phyloP scores from a whole-genome alignment of 768 basidiomycete species.

The Pisolithus microcarpus region DNA sequence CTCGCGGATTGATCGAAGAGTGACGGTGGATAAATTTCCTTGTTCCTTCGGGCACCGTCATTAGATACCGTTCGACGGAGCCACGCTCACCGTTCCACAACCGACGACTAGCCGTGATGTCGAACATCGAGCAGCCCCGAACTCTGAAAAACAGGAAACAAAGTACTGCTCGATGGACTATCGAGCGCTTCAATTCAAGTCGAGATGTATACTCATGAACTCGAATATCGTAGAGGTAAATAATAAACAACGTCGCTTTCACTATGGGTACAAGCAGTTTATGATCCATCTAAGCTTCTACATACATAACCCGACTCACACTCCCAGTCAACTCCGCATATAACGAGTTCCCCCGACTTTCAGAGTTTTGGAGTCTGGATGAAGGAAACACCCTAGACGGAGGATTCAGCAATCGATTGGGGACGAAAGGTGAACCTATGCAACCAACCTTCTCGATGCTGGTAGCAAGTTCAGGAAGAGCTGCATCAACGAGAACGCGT shows the following conservation, averaged over 20 bases:
- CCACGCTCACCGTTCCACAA: too few relatives aligned
- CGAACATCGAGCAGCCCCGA: too few relatives aligned
- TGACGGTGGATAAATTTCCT: too few relatives aligned
- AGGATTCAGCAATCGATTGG: not conserved
- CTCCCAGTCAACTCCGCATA: not conserved
- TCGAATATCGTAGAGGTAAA: too few relatives aligned
- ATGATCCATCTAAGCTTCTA: not conserved
- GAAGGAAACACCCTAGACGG: constrained; percentile 19
- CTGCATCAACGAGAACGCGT: constrained; percentile 67
- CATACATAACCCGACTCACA: not conserved
- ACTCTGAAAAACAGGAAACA: too few relatives aligned
- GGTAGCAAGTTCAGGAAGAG: constrained; percentile 66
- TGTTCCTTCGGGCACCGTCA: too few relatives aligned
- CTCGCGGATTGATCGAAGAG: too few relatives aligned
- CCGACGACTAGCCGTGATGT: too few relatives aligned
- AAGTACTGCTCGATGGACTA: too few relatives aligned
- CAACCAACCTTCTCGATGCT: constrained; percentile 65
- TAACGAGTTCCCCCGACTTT: not conserved
- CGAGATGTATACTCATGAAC: too few relatives aligned
- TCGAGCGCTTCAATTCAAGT: too few relatives aligned
- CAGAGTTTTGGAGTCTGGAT: constrained; percentile 23
- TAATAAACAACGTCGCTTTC: not conserved
- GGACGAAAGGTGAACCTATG: not conserved
- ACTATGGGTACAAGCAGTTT: not conserved
- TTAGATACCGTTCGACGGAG: too few relatives aligned